Evolutionary conservation across 441 rosid genomes (phyloP).

Genomic region (Croton setiger): DNA sequence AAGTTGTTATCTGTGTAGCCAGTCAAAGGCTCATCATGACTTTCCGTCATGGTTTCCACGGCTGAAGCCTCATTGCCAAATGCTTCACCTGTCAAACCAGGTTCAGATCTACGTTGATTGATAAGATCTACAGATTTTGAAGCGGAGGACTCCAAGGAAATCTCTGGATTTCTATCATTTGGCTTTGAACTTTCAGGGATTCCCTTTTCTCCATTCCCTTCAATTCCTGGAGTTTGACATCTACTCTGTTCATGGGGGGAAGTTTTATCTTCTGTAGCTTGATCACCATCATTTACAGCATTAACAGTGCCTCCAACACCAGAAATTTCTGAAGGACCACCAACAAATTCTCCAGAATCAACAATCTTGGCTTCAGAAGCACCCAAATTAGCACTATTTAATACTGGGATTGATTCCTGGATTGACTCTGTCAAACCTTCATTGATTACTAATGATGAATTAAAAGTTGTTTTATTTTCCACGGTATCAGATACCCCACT

Average conservation of each 20-base stretch:
- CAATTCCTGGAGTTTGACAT: slow-evolving; percentile 22
- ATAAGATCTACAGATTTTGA: slow-evolving; percentile 29
- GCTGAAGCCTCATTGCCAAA: slow-evolving; percentile 27
- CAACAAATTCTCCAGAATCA: slow-evolving; percentile 26
- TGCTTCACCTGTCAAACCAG: slow-evolving; percentile 20
- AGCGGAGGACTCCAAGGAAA: slow-evolving; percentile 26
- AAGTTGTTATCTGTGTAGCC: slow-evolving; percentile 25
- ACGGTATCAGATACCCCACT: slow-evolving; percentile 32
- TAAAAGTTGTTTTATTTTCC: slow-evolving; percentile 31
- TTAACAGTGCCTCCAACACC: slow-evolving; percentile 20
- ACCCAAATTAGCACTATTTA: slow-evolving; percentile 28
- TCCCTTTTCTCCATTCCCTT: slow-evolving; percentile 19
- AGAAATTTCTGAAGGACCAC: slow-evolving; percentile 38
- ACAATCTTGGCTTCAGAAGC: slow-evolving; percentile 32
- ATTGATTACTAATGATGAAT: slow-evolving; percentile 26
- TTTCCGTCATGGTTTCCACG: slow-evolving; percentile 29
- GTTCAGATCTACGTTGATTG: slow-evolving; percentile 25
- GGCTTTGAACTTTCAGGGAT: slow-evolving; percentile 26
- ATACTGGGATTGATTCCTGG: slow-evolving; percentile 24
- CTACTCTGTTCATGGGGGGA: slow-evolving; percentile 26
- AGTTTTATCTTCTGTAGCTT: slow-evolving; percentile 22
- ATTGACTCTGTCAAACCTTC: slow-evolving; percentile 27
- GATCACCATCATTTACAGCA: slow-evolving; percentile 13
- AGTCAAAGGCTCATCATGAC: slow-evolving; percentile 30
- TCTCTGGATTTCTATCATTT: slow-evolving; percentile 29